These are phyloP conservation scores for Amanita brunnescens DNA, from an alignment of 768 basidiomycete genomes.

Conservation along the genomic window DNA sequence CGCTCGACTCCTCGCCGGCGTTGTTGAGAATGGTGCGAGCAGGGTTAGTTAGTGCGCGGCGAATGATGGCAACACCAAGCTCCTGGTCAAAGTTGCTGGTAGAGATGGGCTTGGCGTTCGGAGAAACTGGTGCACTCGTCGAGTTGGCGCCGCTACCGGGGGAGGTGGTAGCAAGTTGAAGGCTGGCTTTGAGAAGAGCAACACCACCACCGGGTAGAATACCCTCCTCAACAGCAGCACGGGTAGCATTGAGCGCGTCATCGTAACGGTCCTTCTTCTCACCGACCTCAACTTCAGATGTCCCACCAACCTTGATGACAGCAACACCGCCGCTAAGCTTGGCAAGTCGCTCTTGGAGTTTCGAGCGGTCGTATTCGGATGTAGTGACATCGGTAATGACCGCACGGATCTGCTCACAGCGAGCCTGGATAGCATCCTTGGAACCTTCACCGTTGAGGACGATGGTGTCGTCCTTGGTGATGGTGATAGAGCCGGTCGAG, in stretches of 20 bases:
- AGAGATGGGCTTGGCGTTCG: slow-evolving; percentile 58
- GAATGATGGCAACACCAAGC: slow-evolving; percentile 90
- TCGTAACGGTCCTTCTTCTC: slow-evolving; percentile 99
- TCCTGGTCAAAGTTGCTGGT: slow-evolving; percentile 96
- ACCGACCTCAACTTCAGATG: slow-evolving; percentile 90
- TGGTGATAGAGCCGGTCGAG: slow-evolving; percentile 81
- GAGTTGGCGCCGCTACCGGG: slow-evolving; percentile 38
- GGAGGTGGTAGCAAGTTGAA: slow-evolving; percentile 53
- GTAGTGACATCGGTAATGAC: slow-evolving; percentile 78
- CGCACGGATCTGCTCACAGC: slow-evolving; percentile 92
- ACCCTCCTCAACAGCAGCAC: slow-evolving; percentile 97
- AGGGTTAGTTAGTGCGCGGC: slow-evolving; percentile 75
- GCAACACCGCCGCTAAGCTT: slow-evolving; percentile 96
- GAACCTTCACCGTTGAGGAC: slow-evolving; percentile 89
- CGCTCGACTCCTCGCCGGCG: slow-evolving; percentile 89
- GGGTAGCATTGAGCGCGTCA: slow-evolving; percentile 95
- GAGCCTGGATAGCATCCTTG: slow-evolving; percentile 83
- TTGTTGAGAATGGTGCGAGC: slow-evolving; percentile 86
- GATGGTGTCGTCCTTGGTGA: slow-evolving; percentile 98
- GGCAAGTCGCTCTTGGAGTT: slow-evolving; percentile 94
- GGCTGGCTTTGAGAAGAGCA: slow-evolving; percentile 80
- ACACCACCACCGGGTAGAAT: slow-evolving; percentile 96
- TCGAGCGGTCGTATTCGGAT: slow-evolving; percentile 87
- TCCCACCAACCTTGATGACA: slow-evolving; percentile 95
- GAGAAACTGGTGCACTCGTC: slow-evolving; percentile 37